A percentile compares a stretch with the other conserved stretches of the same genome.
These are phyloP conservation scores for Spongispora temasekensis DNA, from an alignment of 1,284 basidiomycete genomes.

Conservation along the genomic window DNA sequence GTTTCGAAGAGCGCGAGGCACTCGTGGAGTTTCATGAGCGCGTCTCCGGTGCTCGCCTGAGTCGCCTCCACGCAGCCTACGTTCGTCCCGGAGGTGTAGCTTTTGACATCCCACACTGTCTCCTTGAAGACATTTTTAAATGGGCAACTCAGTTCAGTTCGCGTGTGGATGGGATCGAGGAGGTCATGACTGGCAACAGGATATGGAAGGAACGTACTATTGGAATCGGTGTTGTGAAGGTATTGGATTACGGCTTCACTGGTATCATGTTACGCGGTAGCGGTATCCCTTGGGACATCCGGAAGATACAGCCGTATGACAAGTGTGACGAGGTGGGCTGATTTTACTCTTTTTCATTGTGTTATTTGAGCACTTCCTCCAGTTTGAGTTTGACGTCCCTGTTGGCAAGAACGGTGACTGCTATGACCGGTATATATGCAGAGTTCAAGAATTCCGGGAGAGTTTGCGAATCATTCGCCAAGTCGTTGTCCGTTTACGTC, in stretches of 20 bases:
- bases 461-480: conserved; percentile 88
- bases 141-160: conserved; percentile 96
- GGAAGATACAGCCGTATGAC: conserved; percentile 93
- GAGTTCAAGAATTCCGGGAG: conserved; percentile 98
- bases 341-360: not conserved
- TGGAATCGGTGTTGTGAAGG: conserved; percentile 91
- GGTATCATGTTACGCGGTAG: conserved; percentile 97
- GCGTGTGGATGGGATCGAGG: conserved; percentile 96
- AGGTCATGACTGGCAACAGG: conserved; percentile 96
- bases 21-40: conserved; percentile 99
- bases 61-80: conserved; percentile 96
- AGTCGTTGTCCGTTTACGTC: conserved; percentile 34
- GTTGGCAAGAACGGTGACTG: conserved; percentile 98
- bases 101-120: conserved; percentile 94
- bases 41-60: conserved; percentile 97
- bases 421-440: conserved; percentile 95
- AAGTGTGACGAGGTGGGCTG: conserved; percentile 85
- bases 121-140: conserved; percentile 96
- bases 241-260: conserved; percentile 91
- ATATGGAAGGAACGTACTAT: conserved; percentile 98
- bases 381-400: conserved; percentile 97
- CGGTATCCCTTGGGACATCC: conserved; percentile 94
- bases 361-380: not conserved
- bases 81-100: conserved; percentile 98
- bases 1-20: conserved; percentile 99